Evolutionary conservation across 2,329 filamentous ascomycete species (phyloP), one percentile per base, ranked within the genome.

Genomic region (Cryphonectria parasitica): DNA sequence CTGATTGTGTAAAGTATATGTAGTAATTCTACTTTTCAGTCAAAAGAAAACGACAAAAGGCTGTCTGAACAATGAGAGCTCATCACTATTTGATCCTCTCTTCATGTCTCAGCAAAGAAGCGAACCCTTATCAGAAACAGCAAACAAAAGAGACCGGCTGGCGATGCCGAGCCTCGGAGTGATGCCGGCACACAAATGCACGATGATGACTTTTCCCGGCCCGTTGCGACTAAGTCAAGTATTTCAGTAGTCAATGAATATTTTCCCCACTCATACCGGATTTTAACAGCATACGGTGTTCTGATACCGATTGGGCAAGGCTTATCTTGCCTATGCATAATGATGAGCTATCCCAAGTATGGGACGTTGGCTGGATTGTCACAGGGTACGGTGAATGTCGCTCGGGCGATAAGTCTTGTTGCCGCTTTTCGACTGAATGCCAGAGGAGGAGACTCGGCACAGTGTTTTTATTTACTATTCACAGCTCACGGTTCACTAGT

Each of bases 231-330:
- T n/a, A n/a, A n/a, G 6, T n/a, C 8, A 39, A 39, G 36, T 39
- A 39, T 10, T 2, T 39, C 36, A 34, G n/a, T n/a, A 39, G 36
- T 39, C n/a, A 39, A 11, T 39, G 36, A 39, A 39, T 64, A 56
- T 36, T 45, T 49, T 66, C 64, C 67, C 70, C 70, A 39, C 70
- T 36, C 3, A 34, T 34, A 19, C 45, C 62, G 43, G 63, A 63
- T 19, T 19, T 15, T 25, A 22, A 7, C 19, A 63, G n/a, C 52
- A n/a, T 7, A 63, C 19, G 63, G 15, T 49, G 22, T 36, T 13
- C 17, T n/a, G 25, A 63, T 66, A 22, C 64, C 63, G 62, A 64
- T 19, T 25, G 64, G 56, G 31, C 64, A 54, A 41, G 39, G 25
- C 65, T 64, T 69, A 60, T 39, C 41, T 19, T 52, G 25, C 54